Evolutionary conservation across 1,284 basidiomycete species (phyloP).

Genomic region (Sporisorium reilianum): DNA sequence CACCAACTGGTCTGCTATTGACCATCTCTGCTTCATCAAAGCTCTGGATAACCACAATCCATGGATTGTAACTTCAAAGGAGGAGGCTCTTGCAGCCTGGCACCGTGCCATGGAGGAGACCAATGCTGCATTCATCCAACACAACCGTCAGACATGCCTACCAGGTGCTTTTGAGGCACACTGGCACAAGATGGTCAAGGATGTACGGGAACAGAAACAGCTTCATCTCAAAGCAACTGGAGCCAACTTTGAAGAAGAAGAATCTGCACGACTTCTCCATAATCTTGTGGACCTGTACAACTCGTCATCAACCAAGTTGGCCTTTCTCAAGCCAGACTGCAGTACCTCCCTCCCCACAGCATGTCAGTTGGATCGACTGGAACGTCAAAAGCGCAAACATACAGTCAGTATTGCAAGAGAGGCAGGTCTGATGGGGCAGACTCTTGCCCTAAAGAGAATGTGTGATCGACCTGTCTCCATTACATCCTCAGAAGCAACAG

Average conservation of each 20-base stretch:
- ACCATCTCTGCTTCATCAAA: background rate
- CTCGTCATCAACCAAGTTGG: background rate
- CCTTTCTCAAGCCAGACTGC: slow-evolving; percentile 6
- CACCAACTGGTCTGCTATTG: slow-evolving; percentile 1
- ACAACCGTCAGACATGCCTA: background rate
- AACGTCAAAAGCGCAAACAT: background rate
- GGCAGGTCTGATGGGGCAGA: slow-evolving; percentile 4
- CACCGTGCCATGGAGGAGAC: background rate
- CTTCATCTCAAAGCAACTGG: slow-evolving; percentile 1
- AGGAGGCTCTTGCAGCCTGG: background rate
- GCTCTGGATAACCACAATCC: slow-evolving; percentile 10
- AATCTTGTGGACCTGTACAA: slow-evolving; percentile 9
- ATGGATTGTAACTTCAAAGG: background rate
- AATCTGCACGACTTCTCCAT: background rate
- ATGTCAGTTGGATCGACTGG: background rate
- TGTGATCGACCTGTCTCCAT: no score
- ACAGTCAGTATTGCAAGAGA: background rate
- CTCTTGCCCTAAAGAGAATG: slow-evolving; percentile 1
- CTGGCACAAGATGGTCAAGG: background rate
- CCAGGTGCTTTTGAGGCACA: slow-evolving; percentile 8
- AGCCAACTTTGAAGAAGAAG: slow-evolving; percentile 5
- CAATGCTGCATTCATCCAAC: background rate
- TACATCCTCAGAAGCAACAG: no score
- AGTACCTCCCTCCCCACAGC: background rate
- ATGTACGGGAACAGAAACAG: background rate